Base-by-base conservation (phyloP, 1,284 basidiomycete genomes). In the Tylopilus sp. region DNA sequence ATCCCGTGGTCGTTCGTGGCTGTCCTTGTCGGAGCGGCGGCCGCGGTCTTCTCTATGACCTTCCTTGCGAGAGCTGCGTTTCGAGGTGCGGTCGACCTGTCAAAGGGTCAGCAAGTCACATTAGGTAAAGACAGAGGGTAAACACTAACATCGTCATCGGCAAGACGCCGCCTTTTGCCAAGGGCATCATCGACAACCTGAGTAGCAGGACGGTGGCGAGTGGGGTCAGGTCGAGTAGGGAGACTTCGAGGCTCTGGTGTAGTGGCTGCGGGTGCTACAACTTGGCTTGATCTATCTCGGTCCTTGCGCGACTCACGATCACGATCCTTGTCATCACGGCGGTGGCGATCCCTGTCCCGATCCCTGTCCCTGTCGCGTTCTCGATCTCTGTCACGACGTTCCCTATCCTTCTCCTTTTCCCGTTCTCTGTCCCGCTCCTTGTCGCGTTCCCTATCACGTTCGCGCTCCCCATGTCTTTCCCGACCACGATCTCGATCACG, bases 51-150 rank as follows among this genome's bases (percentile, higher is more conserved):
- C 88, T 52, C 87, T 81, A 62, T 89, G 85, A 26, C 80, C 72
- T 8, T 90, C 88, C 65, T 87, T 88, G 44, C 88, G 83, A 54
- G 87, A 85, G 50, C 81, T 80, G 29, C 88, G 84, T 66, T 90
- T 90, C 14, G 83, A 80, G 40, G 77, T 76, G 56, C 88, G 80
- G 50, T 90, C 88, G 55, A 80, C 72, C 86, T 90, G 59, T 46
- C 39, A 48, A 53, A 53, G 43, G 3, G 53, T 63, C 43, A 68
- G 53, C 26, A 41, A 54, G 55, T 41, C 50, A 57, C 48, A 43
- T 26, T 22, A 42, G 20, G 22, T 32, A 42, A 60, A 46, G 11
- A 20, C 39, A n/a, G n/a, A n/a, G n/a, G n/a, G n/a, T n/a, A 52
- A 41, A 35, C 10, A 75, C 84, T 67, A 66, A 88, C 88, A 61